Conservation (phyloP, 306 rosid genomes). For the Herpetospermum pedunculosum region DNA sequence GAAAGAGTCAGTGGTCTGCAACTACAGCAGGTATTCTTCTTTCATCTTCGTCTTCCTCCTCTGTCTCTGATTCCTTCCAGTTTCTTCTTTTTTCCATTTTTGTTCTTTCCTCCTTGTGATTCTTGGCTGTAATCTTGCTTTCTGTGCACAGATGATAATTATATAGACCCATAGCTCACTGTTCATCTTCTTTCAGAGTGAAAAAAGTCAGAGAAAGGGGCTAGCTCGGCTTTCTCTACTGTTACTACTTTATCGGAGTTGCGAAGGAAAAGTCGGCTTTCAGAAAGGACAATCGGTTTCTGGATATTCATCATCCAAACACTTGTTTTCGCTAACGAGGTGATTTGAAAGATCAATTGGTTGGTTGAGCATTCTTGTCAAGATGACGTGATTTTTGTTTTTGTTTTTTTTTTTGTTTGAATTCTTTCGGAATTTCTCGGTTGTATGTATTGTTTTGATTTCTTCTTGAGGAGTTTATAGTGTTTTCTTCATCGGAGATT, state of each 20-base stretch:
- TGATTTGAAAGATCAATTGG: slow-evolving; percentile 9
- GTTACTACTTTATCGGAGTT: not conserved
- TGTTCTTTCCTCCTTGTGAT: not conserved
- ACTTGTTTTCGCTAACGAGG: slow-evolving; percentile 12
- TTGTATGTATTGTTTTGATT: not conserved
- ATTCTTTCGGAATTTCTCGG: not conserved
- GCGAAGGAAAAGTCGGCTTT: not conserved
- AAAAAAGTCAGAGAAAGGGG: slow-evolving; percentile 7
- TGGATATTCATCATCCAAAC: not conserved
- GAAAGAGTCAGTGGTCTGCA: slow-evolving; percentile 12
- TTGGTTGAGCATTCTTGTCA: slow-evolving; percentile 20
- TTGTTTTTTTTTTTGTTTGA: not conserved
- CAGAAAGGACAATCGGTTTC: not conserved
- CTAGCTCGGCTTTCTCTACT: not conserved
- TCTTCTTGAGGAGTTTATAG: not conserved
- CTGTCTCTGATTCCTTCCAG: slow-evolving; percentile 15
- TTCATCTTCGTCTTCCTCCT: slow-evolving; percentile 13
- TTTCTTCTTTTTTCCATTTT: not conserved
- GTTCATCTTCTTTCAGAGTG: slow-evolving; percentile 10
- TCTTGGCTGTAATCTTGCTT: not conserved
- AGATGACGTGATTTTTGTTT: slow-evolving; percentile 6
- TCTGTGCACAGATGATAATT: slow-evolving; percentile 11
- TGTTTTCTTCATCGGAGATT: not conserved
- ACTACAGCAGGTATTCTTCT: slow-evolving; percentile 11
- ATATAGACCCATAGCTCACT: not conserved